A percentile compares a stretch with the other conserved stretches of the same genome.
phyloP scores from a whole-genome alignment of 768 basidiomycete genomes.

The Podaxis sp. region DNA sequence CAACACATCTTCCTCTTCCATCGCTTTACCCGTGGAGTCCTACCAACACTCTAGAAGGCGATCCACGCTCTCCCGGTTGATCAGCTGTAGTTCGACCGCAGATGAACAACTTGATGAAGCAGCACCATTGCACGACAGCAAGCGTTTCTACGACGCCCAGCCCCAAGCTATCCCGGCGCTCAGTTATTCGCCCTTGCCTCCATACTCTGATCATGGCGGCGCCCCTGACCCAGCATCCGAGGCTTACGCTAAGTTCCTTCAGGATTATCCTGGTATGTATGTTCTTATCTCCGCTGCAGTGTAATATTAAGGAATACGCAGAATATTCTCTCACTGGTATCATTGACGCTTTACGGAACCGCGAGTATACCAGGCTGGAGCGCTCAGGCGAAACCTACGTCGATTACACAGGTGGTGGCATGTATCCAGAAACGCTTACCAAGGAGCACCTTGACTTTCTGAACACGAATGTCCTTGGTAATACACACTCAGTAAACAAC shows the following conservation, averaged over 20 bases:
- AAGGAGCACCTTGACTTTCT: constrained; percentile 71
- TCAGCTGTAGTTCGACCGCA: constrained; percentile 10
- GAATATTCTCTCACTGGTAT: constrained; percentile 73
- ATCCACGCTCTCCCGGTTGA: neutral
- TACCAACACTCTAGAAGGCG: neutral
- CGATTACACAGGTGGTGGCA: constrained; percentile 83
- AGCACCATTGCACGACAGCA: neutral
- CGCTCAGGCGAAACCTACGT: constrained; percentile 72
- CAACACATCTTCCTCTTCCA: constrained; percentile 13
- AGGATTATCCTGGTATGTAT: constrained; percentile 33
- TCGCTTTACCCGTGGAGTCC: neutral
- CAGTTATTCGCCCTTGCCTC: constrained; percentile 3
- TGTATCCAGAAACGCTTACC: constrained; percentile 79
- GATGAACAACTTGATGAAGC: constrained; percentile 12
- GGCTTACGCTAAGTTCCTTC: constrained; percentile 52
- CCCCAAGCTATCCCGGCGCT: constrained; percentile 8
- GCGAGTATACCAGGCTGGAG: constrained; percentile 61
- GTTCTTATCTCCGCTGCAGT: neutral
- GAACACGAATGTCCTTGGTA: constrained; percentile 65
- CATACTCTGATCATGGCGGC: neutral
- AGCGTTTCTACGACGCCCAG: neutral
- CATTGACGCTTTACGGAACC: constrained; percentile 63
- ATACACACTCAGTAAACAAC: constrained; percentile 82
- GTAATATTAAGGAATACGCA: neutral
- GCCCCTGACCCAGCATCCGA: constrained; percentile 30